Conservation (phyloP, 1,284 basidiomycete species). For the Vanrija sp. region DNA sequence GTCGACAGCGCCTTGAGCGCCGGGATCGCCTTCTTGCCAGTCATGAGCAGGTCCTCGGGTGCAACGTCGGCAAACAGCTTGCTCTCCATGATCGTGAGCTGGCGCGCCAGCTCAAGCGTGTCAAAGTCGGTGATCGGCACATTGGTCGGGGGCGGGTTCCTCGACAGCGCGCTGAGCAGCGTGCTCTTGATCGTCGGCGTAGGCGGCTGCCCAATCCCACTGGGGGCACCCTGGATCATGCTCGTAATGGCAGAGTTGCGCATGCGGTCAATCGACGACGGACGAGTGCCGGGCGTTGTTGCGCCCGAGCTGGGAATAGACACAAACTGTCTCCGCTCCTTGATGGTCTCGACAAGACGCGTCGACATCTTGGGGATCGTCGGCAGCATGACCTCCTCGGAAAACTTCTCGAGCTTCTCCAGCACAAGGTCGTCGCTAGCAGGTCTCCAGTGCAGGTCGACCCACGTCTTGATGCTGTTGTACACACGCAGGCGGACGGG, state of each 20-base stretch:
- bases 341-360: slow-evolving; percentile 28
- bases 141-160: slow-evolving; percentile 53
- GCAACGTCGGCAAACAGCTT: slow-evolving; percentile 82
- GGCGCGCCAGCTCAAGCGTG: slow-evolving; percentile 83
- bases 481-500: slow-evolving; percentile 85
- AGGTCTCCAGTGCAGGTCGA: slow-evolving; percentile 83
- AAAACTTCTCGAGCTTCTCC: slow-evolving; percentile 47
- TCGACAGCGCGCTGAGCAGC: slow-evolving; percentile 56
- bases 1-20: slow-evolving; percentile 84
- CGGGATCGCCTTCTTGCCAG: slow-evolving; percentile 69
- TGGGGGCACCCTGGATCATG: slow-evolving; percentile 5
- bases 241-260: slow-evolving; percentile 5
- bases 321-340: too few relatives aligned
- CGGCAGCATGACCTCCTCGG: slow-evolving; percentile 31
- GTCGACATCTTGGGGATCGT: slow-evolving; percentile 39
- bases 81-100: slow-evolving; percentile 90
- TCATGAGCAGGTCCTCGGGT: slow-evolving; percentile 83
- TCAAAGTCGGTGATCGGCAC: slow-evolving; percentile 88
- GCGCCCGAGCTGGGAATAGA: background rate
- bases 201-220: slow-evolving; percentile 25
- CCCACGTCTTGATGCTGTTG: slow-evolving; percentile 89
- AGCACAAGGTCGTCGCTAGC: slow-evolving; percentile 55
- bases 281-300: slow-evolving; percentile 8
- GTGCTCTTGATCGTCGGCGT: slow-evolving; percentile 77
- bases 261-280: slow-evolving; percentile 17